Evolutionary conservation across 139 green algal genomes (phyloP), one percentile per base, ranked within the genome.

Genomic region (Pedinophyceae sp.): DNA sequence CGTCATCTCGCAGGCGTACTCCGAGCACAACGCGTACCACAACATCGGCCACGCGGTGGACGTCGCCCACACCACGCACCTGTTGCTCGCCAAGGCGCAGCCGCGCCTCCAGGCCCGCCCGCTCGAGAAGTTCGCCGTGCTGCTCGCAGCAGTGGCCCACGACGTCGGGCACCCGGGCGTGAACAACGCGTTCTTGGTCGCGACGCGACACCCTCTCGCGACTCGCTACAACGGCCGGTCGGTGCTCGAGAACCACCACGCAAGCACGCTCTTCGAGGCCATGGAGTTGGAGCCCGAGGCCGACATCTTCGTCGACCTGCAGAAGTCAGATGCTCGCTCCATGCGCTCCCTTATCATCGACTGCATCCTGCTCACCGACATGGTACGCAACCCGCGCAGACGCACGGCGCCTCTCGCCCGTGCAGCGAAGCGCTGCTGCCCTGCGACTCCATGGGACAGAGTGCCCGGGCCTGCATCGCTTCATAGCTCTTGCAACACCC

Each of bases 201-300:
- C 24, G 19, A 30, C 46, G n/a, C 13, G 46, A 30, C 26, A 52
- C 23, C 34, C 51, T 5, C 26, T 30, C 28, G 53, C 60, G 3
- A 22, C 45, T 27, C 34, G 40, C 2, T 67, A 58, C 40, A 67
- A 67, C 45, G 41, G 58, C 53, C 30, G 46, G 29, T 54, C 28
- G 29, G 53, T 61, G 22, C 57, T 58, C 43, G 60, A 67, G 53
- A 67, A 67, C 46, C 46, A 39, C 19, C 60, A 67, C 54, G 13
- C 34, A 10, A 15, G 30, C 24, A 20, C n/a, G 20, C 38, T 22
- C 39, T 53, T 54, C 48, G n/a, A 23, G 45, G n/a, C n/a, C n/a
- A 13, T 54, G 3, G 28, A n/a, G 1, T 16, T 25, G 19, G 7
- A 40, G 7, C 16, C 30, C 20, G 22, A 45, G 19, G 4, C 3